Percentiles rank a stretch among this genome's conserved stretches.
Conservation (phyloP, 768 basidiomycete species). For the Mycena haematopus region DNA sequence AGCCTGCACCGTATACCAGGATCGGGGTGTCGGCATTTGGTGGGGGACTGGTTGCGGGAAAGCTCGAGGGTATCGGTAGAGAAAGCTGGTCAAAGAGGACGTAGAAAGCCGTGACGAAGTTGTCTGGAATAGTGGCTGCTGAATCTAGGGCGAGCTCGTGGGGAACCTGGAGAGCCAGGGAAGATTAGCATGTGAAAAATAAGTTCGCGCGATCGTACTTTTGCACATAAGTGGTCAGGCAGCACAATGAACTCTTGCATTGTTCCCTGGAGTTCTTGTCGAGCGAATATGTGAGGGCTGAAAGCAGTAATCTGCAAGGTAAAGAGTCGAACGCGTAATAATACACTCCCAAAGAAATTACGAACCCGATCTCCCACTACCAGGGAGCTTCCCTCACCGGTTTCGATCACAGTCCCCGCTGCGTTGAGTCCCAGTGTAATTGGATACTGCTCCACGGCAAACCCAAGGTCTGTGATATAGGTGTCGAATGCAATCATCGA, state of each 20-base stretch:
- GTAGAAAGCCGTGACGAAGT: constrained; percentile 47
- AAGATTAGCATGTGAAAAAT: background rate
- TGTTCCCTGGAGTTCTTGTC: constrained; percentile 31
- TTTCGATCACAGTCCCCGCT: background rate
- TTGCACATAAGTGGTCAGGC: constrained; percentile 37
- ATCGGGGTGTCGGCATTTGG: constrained; percentile 39
- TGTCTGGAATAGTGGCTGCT: constrained; percentile 49
- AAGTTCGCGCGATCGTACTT: constrained; percentile 36
- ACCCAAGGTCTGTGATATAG: background rate
- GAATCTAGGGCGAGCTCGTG: constrained; percentile 44
- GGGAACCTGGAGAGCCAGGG: constrained; percentile 52
- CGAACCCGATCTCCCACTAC: background rate
- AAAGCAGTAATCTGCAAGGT: constrained; percentile 33
- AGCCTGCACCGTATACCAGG: constrained; percentile 51
- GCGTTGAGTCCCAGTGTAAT: background rate
- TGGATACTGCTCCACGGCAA: background rate
- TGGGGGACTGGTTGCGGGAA: constrained; percentile 39
- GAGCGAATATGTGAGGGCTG: constrained; percentile 4
- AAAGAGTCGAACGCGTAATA: background rate
- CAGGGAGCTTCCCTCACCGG: background rate
- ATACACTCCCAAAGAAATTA: background rate
- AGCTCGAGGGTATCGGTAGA: constrained; percentile 40
- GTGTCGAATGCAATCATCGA: background rate
- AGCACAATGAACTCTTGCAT: constrained; percentile 24
- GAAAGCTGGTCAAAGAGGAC: constrained; percentile 45